Evolutionary conservation across 2,329 filamentous ascomycete genomes (phyloP).

Genomic region (Nemania diffusa): DNA sequence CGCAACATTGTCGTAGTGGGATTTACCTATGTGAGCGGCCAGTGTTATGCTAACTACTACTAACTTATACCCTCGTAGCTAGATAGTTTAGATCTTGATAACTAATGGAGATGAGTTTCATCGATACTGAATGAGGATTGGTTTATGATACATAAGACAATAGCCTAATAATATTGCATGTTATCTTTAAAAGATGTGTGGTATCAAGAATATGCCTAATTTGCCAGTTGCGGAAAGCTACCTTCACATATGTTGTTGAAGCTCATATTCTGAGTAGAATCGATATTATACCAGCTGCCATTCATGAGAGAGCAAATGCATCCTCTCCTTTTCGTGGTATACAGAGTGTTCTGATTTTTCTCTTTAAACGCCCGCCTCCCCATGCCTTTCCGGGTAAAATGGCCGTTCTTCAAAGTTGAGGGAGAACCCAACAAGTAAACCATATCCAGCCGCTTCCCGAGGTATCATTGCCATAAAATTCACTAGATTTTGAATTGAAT

Average conservation of each 20-base stretch:
- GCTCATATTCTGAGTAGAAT: background rate
- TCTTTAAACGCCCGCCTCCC: constrained; percentile 29
- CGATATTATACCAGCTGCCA: constrained; percentile 10
- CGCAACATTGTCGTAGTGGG: too few relatives aligned
- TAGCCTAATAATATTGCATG: background rate
- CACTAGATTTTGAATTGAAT: constrained; percentile 29
- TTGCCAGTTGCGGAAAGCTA: background rate
- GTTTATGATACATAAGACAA: background rate
- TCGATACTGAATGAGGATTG: background rate
- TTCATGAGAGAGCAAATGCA: constrained; percentile 8
- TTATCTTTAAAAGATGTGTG: background rate
- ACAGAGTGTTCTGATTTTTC: constrained; percentile 32
- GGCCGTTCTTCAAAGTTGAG: background rate
- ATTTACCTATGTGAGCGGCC: background rate
- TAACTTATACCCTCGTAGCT: background rate
- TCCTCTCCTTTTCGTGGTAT: constrained; percentile 26
- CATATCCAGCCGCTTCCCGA: constrained; percentile 12
- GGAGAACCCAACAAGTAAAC: constrained; percentile 1
- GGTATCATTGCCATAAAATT: constrained; percentile 30
- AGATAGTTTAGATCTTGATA: background rate
- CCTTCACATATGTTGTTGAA: background rate
- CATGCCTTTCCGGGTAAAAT: constrained; percentile 19
- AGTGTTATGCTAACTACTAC: background rate
- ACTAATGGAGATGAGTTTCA: background rate
- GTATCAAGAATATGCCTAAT: background rate